A percentile compares a stretch with the other conserved stretches of the same genome.
Conservation (phyloP, 768 basidiomycete species). For the Suillus clintonianus region DNA sequence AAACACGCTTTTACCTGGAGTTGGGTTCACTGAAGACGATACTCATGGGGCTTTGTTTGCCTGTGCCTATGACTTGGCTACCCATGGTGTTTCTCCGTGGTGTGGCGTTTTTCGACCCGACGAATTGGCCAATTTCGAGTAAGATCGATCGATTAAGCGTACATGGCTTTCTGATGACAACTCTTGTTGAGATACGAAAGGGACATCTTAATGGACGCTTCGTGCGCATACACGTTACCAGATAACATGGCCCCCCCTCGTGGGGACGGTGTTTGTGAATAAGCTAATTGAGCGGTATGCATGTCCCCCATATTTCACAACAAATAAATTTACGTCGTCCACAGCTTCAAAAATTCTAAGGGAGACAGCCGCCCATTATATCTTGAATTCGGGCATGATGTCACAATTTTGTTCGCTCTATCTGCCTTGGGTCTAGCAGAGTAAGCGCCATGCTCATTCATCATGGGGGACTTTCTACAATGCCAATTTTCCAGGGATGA, state of each 20-base stretch:
- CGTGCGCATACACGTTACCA: constrained; percentile 39
- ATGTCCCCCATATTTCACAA: background rate
- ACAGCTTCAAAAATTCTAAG: constrained; percentile 30
- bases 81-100: constrained; percentile 35
- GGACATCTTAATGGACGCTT: constrained; percentile 35
- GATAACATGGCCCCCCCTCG: constrained; percentile 30
- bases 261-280: constrained; percentile 35
- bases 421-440: constrained; percentile 36
- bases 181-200: constrained; percentile 30
- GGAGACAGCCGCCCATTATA: constrained; percentile 28
- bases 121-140: constrained; percentile 37
- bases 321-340: background rate
- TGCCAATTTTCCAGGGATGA: constrained; percentile 29
- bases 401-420: constrained; percentile 37
- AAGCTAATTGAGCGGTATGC: constrained; percentile 35
- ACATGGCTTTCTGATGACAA: background rate
- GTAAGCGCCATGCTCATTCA: constrained; percentile 11
- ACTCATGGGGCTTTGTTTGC: constrained; percentile 39
- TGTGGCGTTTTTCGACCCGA: constrained; percentile 31
- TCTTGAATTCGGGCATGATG: constrained; percentile 41
- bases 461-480: background rate
- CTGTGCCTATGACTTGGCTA: constrained; percentile 39
- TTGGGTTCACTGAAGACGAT: constrained; percentile 31
- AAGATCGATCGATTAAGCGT: constrained; percentile 6
- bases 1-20: constrained; percentile 32